Base-by-base conservation (phyloP, 306 rosid species). In the Begonia peltatifolia region DNA sequence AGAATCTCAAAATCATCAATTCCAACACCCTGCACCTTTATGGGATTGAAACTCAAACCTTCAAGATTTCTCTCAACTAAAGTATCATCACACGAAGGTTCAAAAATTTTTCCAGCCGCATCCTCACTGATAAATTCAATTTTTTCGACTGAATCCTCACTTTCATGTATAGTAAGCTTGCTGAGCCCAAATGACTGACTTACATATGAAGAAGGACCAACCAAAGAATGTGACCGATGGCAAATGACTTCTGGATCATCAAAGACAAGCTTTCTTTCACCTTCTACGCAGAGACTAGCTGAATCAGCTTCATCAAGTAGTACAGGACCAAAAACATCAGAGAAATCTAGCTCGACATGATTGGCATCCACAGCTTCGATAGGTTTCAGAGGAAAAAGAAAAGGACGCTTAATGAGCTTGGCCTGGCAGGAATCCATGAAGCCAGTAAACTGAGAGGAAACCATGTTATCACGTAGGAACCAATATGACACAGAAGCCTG, bases 241-340 rank as follows among this genome's bases (percentile, higher is more conserved):
- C 49, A 60, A 74, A 89, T 82, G 60, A 89, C 79, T 14, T 62
- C 83, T 0, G 95, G 97, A 50, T 85, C 95, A 59, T 80, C 83
- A 58, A 79, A 84, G 18, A 84, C 55, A 57, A 84, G 68, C 53
- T 84, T 79, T 46, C 56, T 63, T 1, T 50, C 61, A 65, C 78
- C 90, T 58, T 84, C 87, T 0, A n/a, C 17, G 15, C 56, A 47
- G 64, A 64, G 49, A 51, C 16, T 57, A 59, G 59, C 53, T 44
- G 14, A 44, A 10, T 44, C 48, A 44, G 90, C 46, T 22, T 61
- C 56, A 49, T 71, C 76, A 58, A 70, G 64, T n/a, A 84, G 58
- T 50, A 82, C 58, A 46, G 97, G 89, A 74, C 97, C 97, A 74
- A 89, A 89, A 35, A 89, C 78, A 43, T 89, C 95, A 36, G 89